A percentile compares a stretch with the other conserved stretches of the same genome.
Conservation (phyloP, 2,329 filamentous ascomycete species). For the Arachnopeziza araneosa region DNA sequence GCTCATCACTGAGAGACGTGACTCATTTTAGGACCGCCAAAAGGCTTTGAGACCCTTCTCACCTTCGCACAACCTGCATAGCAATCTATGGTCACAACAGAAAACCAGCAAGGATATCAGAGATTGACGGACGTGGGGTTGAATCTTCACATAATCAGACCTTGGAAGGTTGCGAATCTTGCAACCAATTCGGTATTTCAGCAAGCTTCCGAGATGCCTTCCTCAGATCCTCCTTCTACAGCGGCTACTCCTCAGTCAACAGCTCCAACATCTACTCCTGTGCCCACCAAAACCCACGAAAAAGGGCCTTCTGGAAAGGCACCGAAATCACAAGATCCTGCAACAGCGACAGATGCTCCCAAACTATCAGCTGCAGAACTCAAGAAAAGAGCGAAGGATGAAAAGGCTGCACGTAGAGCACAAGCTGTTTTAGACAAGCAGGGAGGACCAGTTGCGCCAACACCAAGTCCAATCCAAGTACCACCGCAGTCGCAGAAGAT, state of each 20-base stretch:
- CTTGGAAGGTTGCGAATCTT: not conserved
- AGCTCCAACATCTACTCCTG: not conserved
- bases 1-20: not conserved
- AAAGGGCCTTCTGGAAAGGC: not conserved
- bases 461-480: not conserved
- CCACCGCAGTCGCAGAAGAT: constrained; percentile 11
- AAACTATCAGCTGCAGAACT: constrained; percentile 34
- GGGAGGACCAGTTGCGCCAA: constrained; percentile 29
- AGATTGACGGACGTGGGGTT: not conserved
- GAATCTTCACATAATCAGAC: not conserved
- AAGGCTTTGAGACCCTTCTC: not conserved
- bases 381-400: constrained; percentile 85
- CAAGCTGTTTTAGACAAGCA: constrained; percentile 54
- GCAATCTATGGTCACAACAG: not conserved
- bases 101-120: not conserved
- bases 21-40: not conserved
- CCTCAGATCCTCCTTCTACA: constrained; percentile 1
- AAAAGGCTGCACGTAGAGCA: constrained; percentile 82
- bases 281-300: not conserved
- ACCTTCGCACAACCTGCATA: not conserved
- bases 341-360: not conserved
- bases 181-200: too few species aligned
- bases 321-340: not conserved
- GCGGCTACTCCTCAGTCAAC: not conserved
- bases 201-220: constrained; percentile 1